phyloP scores from a whole-genome alignment of 768 basidiomycete species.

The Russula vinacea region DNA sequence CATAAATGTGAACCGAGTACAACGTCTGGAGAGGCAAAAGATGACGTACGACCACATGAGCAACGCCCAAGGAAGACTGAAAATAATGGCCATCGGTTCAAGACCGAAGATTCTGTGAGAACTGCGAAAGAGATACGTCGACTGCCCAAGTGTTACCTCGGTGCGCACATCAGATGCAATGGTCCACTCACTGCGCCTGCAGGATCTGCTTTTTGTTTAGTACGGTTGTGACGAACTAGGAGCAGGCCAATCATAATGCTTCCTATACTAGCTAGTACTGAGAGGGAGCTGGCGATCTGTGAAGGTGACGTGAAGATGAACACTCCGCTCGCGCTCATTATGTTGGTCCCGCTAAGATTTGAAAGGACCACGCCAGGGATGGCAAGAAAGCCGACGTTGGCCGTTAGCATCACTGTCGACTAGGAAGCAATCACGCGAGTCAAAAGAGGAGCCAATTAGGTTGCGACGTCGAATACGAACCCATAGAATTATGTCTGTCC shows the following conservation, averaged over 20 bases:
- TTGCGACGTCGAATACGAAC: neutral
- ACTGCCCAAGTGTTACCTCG: conserved; percentile 19
- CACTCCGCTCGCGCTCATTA: neutral
- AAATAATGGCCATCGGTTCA: conserved; percentile 51
- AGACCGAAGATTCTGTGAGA: conserved; percentile 42
- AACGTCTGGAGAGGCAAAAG: neutral
- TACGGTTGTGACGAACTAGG: conserved; percentile 35
- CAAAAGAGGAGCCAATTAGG: neutral
- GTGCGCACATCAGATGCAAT: too few relatives aligned
- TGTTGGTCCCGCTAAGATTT: neutral
- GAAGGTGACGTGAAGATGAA: neutral
- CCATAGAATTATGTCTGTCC: conserved; percentile 20
- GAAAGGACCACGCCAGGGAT: conserved; percentile 34
- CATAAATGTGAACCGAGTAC: neutral
- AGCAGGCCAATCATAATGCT: conserved; percentile 6
- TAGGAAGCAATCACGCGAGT: conserved; percentile 10
- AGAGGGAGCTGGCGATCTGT: neutral
- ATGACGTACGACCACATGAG: conserved; percentile 58
- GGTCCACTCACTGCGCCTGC: conserved; percentile 6
- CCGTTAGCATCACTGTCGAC: conserved; percentile 39
- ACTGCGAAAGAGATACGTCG: conserved; percentile 32
- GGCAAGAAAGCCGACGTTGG: conserved; percentile 40
- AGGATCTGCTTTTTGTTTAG: conserved; percentile 37
- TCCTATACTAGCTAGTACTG: conserved; percentile 8
- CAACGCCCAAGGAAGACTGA: conserved; percentile 54